A percentile compares a stretch with the other conserved stretches of the same genome.
Evolutionary conservation across 331 rosid species (phyloP).

Genomic region (Malus hybrid): DNA sequence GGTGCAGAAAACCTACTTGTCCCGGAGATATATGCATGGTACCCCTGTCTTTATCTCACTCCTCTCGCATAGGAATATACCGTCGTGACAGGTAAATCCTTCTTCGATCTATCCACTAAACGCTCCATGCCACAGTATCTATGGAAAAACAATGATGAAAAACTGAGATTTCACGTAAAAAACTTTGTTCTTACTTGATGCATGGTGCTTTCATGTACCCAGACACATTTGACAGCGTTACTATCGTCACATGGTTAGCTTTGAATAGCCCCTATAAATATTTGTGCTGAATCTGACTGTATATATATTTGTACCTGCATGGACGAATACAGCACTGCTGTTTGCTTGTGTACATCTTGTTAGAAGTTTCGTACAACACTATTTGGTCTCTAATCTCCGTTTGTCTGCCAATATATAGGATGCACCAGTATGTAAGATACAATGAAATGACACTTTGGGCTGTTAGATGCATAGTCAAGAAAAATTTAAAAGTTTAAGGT

Average conservation of each 20-base stretch:
- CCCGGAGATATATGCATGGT: neutral
- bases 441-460: neutral
- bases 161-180: neutral
- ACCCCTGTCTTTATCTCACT: neutral
- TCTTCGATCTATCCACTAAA: neutral
- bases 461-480: neutral
- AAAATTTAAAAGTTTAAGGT: neutral
- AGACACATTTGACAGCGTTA: neutral
- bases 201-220: neutral
- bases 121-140: neutral
- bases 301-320: neutral
- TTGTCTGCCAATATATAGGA: neutral
- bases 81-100: neutral
- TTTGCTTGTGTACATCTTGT: neutral
- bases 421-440: neutral
- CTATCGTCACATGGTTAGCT: neutral
- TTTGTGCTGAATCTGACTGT: neutral
- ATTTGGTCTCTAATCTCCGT: neutral
- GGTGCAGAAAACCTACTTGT: neutral
- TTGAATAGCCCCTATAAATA: neutral
- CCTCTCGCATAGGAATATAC: neutral
- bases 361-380: neutral
- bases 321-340: neutral
- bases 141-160: neutral
- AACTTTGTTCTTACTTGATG: neutral